Evolutionary conservation across 345 rosid species (phyloP).

Genomic region (Citrus reticulata): DNA sequence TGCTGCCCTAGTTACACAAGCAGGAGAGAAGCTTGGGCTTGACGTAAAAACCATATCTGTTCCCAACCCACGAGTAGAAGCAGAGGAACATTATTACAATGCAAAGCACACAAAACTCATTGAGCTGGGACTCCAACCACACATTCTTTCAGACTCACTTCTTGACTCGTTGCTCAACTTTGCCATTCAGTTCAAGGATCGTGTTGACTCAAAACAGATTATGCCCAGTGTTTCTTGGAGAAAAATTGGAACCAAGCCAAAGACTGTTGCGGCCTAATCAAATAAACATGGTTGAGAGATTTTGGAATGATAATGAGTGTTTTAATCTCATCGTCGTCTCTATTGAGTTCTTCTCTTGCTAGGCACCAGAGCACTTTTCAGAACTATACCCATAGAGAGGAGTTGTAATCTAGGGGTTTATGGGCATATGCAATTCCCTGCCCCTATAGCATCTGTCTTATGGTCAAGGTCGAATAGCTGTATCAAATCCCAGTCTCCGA

Average conservation of each 20-base stretch:
- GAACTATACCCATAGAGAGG: background rate
- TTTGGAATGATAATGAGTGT: background rate
- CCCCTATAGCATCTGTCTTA: background rate
- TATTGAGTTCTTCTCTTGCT: background rate
- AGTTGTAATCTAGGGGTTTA: background rate
- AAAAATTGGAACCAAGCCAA: slow-evolving; percentile 77
- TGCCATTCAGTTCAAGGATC: slow-evolving; percentile 70
- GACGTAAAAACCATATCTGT: slow-evolving; percentile 68
- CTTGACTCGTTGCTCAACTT: slow-evolving; percentile 91
- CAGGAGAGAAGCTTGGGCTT: slow-evolving; percentile 79
- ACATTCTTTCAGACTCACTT: slow-evolving; percentile 84
- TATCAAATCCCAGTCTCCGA: background rate
- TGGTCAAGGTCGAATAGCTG: background rate
- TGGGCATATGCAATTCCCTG: background rate
- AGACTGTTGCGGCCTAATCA: slow-evolving; percentile 52
- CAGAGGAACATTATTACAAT: slow-evolving; percentile 97
- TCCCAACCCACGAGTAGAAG: slow-evolving; percentile 97
- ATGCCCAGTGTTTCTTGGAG: slow-evolving; percentile 96
- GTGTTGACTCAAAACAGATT: slow-evolving; percentile 82
- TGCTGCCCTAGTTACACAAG: slow-evolving; percentile 82
- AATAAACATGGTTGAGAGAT: background rate
- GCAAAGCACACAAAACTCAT: slow-evolving; percentile 95
- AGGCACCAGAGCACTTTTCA: slow-evolving; percentile 2
- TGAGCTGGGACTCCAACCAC: slow-evolving; percentile 91
- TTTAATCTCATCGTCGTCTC: background rate